These are phyloP conservation scores for Termitomyces bulborhizus DNA, from an alignment of 768 basidiomycete genomes.

Conservation along the genomic window DNA sequence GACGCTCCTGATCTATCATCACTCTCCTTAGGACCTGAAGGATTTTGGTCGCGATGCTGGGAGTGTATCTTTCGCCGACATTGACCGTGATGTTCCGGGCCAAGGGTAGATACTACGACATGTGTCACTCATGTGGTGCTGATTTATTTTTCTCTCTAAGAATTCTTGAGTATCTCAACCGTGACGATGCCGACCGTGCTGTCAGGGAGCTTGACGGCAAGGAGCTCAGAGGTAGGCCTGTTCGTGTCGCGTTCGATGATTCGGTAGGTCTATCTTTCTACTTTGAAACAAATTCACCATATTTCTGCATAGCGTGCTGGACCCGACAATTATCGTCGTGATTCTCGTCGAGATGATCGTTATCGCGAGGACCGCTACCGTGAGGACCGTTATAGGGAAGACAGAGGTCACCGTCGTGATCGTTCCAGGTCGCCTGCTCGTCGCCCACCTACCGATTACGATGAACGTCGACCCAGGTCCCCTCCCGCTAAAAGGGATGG, in stretches of 20 bases:
- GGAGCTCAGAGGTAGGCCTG: constrained; percentile 80
- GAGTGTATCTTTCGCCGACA: constrained; percentile 90
- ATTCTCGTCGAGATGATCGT: constrained; percentile 61
- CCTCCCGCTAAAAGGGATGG: constrained; percentile 74
- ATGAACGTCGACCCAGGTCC: constrained; percentile 79
- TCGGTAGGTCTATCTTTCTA: constrained; percentile 34
- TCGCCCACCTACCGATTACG: constrained; percentile 47
- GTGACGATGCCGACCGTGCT: constrained; percentile 92
- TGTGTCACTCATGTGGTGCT: background rate
- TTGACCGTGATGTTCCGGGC: constrained; percentile 80
- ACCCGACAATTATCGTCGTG: constrained; percentile 70
- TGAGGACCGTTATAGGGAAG: constrained; percentile 53
- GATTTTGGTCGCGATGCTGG: constrained; percentile 95
- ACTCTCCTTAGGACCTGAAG: constrained; percentile 81
- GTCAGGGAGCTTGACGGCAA: constrained; percentile 80
- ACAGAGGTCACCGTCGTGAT: constrained; percentile 63
- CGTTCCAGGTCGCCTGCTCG: constrained; percentile 81
- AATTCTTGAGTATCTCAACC: constrained; percentile 82
- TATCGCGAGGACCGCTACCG: constrained; percentile 48
- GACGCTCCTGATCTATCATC: constrained; percentile 39
- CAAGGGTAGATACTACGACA: constrained; percentile 62
- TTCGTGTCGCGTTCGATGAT: constrained; percentile 65
- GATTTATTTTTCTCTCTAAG: constrained; percentile 30
- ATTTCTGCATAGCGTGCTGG: constrained; percentile 46
- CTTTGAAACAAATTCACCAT: constrained; percentile 2